Evolutionary conservation across 441 rosid genomes (phyloP).

Genomic region (Hypseocharis bilobata): DNA sequence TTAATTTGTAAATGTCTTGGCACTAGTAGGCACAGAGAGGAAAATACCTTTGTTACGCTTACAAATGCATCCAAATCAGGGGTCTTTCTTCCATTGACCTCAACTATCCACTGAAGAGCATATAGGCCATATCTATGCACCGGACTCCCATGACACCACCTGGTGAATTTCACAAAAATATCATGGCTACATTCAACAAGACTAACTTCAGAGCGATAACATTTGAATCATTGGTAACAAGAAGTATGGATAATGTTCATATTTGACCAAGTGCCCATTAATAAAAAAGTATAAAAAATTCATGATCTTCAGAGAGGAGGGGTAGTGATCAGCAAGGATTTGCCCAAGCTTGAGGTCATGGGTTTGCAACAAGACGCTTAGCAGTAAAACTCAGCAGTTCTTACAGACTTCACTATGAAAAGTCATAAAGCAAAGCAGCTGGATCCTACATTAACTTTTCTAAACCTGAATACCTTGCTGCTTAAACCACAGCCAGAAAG

Average conservation of each 20-base stretch:
- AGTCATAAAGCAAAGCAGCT: background rate
- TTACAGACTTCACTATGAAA: too few species aligned
- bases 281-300: too few species aligned
- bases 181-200: background rate
- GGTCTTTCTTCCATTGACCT: conserved; percentile 71
- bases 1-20: too few species aligned
- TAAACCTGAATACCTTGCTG: background rate
- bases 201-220: too few species aligned
- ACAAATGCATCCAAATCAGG: conserved; percentile 76
- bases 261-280: background rate
- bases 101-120: conserved; percentile 91
- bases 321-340: background rate
- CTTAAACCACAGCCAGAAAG: background rate
- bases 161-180: conserved; percentile 24
- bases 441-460: background rate
- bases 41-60: conserved; percentile 60
- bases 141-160: conserved; percentile 92
- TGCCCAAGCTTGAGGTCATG: too few species aligned
- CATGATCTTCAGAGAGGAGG: background rate
- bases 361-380: too few species aligned
- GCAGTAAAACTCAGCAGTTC: too few species aligned
- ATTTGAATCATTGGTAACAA: background rate
- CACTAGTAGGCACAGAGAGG: background rate
- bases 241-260: background rate
- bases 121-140: conserved; percentile 78